phyloP scores from a whole-genome alignment of 805 yeast species.

The Tanozyma kutaoensis region DNA sequence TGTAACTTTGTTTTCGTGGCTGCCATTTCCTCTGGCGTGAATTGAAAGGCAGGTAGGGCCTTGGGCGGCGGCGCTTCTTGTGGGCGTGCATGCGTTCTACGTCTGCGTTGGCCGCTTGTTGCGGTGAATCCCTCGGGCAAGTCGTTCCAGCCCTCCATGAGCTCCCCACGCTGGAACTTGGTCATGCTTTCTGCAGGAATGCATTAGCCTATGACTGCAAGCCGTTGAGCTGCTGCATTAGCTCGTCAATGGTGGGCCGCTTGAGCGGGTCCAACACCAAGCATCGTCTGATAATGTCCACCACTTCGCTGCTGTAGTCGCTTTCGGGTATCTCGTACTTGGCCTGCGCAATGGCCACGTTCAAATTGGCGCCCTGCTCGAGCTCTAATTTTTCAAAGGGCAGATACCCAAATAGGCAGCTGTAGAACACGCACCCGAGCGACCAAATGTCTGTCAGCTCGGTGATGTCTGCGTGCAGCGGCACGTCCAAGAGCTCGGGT shows the following conservation, averaged over 20 bases:
- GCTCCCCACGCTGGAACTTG: conserved; percentile 23
- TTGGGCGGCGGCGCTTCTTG: no score
- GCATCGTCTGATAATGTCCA: conserved; percentile 46
- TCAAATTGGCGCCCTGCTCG: conserved; percentile 71
- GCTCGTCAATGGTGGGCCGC: conserved; percentile 53
- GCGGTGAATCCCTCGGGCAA: conserved; percentile 21
- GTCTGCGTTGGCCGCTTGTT: background rate
- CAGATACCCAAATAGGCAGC: conserved; percentile 54
- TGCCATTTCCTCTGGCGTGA: no score
- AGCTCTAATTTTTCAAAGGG: conserved; percentile 82
- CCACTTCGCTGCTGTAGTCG: conserved; percentile 40
- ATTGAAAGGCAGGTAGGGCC: no score
- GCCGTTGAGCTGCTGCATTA: conserved; percentile 35
- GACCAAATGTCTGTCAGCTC: conserved; percentile 88
- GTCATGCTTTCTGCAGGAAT: conserved; percentile 7
- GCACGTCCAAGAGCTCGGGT: conserved; percentile 77
- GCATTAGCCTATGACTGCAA: background rate
- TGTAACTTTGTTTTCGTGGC: no score
- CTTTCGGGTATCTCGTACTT: conserved; percentile 41
- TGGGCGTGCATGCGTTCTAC: no score
- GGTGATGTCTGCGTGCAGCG: conserved; percentile 47
- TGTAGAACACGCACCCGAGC: conserved; percentile 71
- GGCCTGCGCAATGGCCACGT: conserved; percentile 62
- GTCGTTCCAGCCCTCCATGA: conserved; percentile 49
- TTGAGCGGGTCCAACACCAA: conserved; percentile 43